Evolutionary conservation across 768 basidiomycete species (phyloP).

Genomic region (Symmetrospora coprosmae): DNA sequence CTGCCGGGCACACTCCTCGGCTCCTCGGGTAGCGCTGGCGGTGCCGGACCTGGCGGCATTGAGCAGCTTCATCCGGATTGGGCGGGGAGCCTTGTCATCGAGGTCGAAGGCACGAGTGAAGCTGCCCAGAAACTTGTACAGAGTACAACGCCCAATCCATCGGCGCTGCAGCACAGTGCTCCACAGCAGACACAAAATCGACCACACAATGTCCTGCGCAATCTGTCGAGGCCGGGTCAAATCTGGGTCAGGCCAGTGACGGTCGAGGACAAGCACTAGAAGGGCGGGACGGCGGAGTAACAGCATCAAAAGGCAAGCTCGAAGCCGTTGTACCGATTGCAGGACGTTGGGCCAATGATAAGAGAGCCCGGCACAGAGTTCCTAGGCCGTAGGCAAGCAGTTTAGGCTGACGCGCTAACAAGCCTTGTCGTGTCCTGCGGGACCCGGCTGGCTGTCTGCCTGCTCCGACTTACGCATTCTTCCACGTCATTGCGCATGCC

Average conservation of each 20-base stretch:
- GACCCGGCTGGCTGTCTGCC: no score
- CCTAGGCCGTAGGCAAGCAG: no score
- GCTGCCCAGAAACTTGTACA: constrained; percentile 23
- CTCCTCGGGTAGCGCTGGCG: background rate
- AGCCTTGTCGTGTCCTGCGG: no score
- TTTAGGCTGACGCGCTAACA: no score
- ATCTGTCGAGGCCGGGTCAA: constrained; percentile 3
- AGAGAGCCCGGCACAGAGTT: no score
- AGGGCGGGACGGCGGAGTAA: no score
- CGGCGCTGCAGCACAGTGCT: background rate
- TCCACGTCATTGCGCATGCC: no score
- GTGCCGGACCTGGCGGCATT: constrained; percentile 21
- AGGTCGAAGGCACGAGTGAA: constrained; percentile 31
- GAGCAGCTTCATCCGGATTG: constrained; percentile 29
- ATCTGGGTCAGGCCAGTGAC: background rate
- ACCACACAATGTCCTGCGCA: background rate
- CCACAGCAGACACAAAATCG: background rate
- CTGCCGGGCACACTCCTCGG: constrained; percentile 21
- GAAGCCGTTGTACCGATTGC: no score
- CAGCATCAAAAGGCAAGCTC: no score
- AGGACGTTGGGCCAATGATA: no score
- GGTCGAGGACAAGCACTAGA: no score
- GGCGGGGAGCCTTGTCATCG: constrained; percentile 26
- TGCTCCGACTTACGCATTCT: no score
- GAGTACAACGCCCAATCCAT: background rate